Conservation (phyloP, 805 yeast species). For the Metschnikowia similis region DNA sequence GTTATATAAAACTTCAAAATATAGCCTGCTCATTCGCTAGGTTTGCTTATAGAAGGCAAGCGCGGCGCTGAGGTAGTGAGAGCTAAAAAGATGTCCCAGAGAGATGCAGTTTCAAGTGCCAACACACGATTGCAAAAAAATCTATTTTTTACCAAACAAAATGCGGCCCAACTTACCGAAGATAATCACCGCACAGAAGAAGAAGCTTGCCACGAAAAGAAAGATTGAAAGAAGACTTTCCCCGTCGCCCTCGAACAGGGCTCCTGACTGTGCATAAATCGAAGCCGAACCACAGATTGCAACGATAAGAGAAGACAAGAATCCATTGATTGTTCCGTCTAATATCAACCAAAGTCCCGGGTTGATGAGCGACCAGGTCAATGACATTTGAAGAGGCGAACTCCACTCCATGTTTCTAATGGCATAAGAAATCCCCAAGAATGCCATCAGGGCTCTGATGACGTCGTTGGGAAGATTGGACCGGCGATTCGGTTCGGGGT, state of each 20-base stretch:
- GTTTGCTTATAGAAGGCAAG: not conserved
- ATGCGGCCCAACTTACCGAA: conserved; percentile 69
- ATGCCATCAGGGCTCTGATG: conserved; percentile 48
- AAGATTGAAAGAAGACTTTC: conserved; percentile 39
- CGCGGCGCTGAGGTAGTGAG: not conserved
- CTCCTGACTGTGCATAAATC: conserved; percentile 28
- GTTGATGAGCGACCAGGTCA: conserved; percentile 59
- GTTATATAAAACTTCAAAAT: not conserved
- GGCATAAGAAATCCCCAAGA: conserved; percentile 69
- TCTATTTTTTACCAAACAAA: conserved; percentile 27
- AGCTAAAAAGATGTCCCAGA: not conserved
- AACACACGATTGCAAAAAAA: not conserved
- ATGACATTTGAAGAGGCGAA: conserved; percentile 58
- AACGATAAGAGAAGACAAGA: conserved; percentile 35
- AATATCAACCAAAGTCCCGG: conserved; percentile 63
- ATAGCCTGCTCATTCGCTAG: not conserved
- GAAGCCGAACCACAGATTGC: conserved; percentile 29
- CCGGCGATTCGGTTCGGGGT: conserved; percentile 32
- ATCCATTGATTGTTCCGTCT: conserved; percentile 56
- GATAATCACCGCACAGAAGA: conserved; percentile 59
- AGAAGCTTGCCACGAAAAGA: conserved; percentile 58
- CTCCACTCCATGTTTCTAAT: conserved; percentile 67
- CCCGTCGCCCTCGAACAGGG: conserved; percentile 15
- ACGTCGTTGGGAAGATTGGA: conserved; percentile 34
- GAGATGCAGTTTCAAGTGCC: not conserved